A percentile compares a stretch with the other conserved stretches of the same genome.
phyloP scores from a whole-genome alignment of 2,329 filamentous ascomycete species.

The Hypoxylon sp. region DNA sequence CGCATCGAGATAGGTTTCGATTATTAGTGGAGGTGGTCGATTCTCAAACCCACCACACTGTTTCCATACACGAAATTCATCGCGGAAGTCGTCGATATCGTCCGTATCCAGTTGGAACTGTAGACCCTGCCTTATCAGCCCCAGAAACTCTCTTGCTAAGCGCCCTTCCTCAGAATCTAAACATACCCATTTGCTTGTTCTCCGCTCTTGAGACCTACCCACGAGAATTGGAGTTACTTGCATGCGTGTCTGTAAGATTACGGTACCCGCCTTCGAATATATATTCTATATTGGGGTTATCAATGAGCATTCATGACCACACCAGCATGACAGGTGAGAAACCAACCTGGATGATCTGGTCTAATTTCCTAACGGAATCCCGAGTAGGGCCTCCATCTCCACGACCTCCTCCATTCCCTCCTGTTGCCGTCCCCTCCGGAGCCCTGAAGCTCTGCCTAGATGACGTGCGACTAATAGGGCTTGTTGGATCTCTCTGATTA shows the following conservation, averaged over 20 bases:
- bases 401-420: slow-evolving; percentile 65
- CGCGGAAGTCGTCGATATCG: slow-evolving; percentile 88
- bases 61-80: slow-evolving; percentile 87
- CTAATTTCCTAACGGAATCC: slow-evolving; percentile 83
- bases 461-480: slow-evolving; percentile 59
- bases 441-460: slow-evolving; percentile 61
- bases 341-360: slow-evolving; percentile 91
- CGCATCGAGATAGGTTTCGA: slow-evolving; percentile 91
- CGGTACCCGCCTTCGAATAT: slow-evolving; percentile 87
- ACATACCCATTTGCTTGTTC: slow-evolving; percentile 55
- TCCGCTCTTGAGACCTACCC: slow-evolving; percentile 52
- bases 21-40: slow-evolving; percentile 84
- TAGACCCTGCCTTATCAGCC: slow-evolving; percentile 31
- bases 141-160: slow-evolving; percentile 1
- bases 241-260: slow-evolving; percentile 86
- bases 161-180: background rate
- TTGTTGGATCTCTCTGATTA: slow-evolving; percentile 76
- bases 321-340: slow-evolving; percentile 12
- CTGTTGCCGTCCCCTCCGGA: slow-evolving; percentile 59
- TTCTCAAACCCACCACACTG: slow-evolving; percentile 82
- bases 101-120: slow-evolving; percentile 97
- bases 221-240: slow-evolving; percentile 64
- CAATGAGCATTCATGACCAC: slow-evolving; percentile 33
- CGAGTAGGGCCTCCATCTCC: slow-evolving; percentile 67
- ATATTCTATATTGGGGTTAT: slow-evolving; percentile 76